Evolutionary conservation across 495 filamentous ascomycete genomes (phyloP), one percentile per base, ranked within the genome.

Genomic region (Penicillium egyptiacum): DNA sequence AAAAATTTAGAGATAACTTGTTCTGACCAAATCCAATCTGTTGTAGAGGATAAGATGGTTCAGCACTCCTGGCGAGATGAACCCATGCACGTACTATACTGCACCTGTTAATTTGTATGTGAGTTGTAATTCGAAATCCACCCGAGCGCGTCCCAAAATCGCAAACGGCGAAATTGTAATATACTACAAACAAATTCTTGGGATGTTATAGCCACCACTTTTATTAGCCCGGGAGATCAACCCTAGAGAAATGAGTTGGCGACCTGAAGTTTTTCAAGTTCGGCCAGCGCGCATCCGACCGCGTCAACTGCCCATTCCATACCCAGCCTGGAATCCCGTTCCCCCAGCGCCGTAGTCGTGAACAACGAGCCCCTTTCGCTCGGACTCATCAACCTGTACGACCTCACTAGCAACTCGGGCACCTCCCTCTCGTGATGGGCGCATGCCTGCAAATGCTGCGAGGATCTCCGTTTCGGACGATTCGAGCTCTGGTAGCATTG

Each of bases 261-360:
- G 37, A 12, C 20, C 9, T 43, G 41, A 23, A 43, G 41, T 10
- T 43, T 43, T 43, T 43, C 41, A 43, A 43, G 41, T 23, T 43
- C 9, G 23, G 2, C 19, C 41, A 43, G 23, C 9, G 41, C 41
- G n/a, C 41, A 43, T 14, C n/a, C 41, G 20, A 52, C 55, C 7
- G 55, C 48, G 6, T 58, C 48, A 16, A 58, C 20, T 1, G 65
- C n/a, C 62, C 61, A 67, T 65, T 11, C 65, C 65, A 53, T 65
- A 62, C 11, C 65, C 65, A 31, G 62, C 65, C 20, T 67, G 62
- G 20, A 62, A 67, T 5, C 65, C 62, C 4, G 65, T 65, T 33
- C 62, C 59, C 10, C 65, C 56, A 50, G 59, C 55, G 1, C 62
- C 54, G 49, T 64, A 96, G 35, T 65, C 65, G 45, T 67, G 65